These are phyloP conservation scores for Apium graveolens DNA, from an alignment of 129 eudicot genomes.

Conservation along the genomic window DNA sequence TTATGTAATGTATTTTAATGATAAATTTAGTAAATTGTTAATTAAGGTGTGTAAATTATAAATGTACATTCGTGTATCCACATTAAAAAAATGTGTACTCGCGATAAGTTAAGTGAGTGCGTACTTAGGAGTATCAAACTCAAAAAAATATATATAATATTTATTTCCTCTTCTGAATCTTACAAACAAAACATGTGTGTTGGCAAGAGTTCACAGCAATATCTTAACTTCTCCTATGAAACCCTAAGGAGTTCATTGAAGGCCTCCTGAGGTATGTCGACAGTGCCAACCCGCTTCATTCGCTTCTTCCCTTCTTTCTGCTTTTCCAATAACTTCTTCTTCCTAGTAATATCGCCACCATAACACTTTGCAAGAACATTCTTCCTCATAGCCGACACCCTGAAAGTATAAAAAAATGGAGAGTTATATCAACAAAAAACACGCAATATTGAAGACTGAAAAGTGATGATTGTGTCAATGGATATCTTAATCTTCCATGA, in stretches of 20 bases:
- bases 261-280: conserved; percentile 96
- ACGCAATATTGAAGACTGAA: background rate
- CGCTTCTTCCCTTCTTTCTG: conserved; percentile 98
- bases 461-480: too few relatives aligned
- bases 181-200: conserved; percentile 4
- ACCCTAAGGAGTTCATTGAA: conserved; percentile 75
- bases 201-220: background rate
- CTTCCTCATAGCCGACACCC: conserved; percentile 92
- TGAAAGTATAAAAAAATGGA: conserved; percentile 9
- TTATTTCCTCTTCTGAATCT: background rate
- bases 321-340: conserved; percentile 86
- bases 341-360: conserved; percentile 89
- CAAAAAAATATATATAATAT: background rate
- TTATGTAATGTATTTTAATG: too few relatives aligned
- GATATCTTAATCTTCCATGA: background rate
- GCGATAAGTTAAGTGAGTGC: too few relatives aligned
- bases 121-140: too few relatives aligned
- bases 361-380: conserved; percentile 96
- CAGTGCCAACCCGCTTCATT: conserved; percentile 98
- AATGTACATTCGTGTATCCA: too few relatives aligned
- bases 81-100: too few relatives aligned
- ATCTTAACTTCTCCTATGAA: conserved; percentile 30
- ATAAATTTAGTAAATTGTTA: too few relatives aligned
- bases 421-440: background rate
- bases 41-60: too few relatives aligned